A percentile compares a stretch with the other conserved stretches of the same genome.
Evolutionary conservation across 2,329 filamentous ascomycete genomes (phyloP).

Genomic region (Fusarium guadeloupense): DNA sequence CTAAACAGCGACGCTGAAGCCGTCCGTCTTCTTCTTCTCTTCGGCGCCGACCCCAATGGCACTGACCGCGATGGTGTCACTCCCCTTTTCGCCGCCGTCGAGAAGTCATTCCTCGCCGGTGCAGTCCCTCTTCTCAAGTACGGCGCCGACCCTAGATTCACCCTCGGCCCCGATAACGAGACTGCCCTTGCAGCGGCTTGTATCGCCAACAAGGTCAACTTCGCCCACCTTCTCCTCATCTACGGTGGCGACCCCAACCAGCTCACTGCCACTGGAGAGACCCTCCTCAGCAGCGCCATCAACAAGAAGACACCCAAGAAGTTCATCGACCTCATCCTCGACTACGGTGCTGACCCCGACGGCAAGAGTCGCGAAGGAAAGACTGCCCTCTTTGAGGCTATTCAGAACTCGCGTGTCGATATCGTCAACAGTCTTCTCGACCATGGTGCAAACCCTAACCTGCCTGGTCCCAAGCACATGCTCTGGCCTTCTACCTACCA

Average conservation of each 20-base stretch:
- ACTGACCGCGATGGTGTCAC: constrained; percentile 59
- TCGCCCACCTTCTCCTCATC: constrained; percentile 68
- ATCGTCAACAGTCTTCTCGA: constrained; percentile 61
- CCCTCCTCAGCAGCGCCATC: constrained; percentile 68
- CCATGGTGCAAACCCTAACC: constrained; percentile 71
- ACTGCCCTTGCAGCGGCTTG: constrained; percentile 64
- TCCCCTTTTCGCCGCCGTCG: constrained; percentile 61
- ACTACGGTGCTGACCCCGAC: constrained; percentile 68
- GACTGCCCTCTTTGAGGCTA: constrained; percentile 70
- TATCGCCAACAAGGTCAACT: constrained; percentile 61
- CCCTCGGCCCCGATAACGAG: constrained; percentile 60
- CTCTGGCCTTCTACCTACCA: constrained; percentile 72
- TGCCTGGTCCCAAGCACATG: constrained; percentile 74
- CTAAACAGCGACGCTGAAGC: constrained; percentile 61
- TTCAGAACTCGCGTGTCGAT: constrained; percentile 64
- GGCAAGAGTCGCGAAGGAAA: constrained; percentile 68
- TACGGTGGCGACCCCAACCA: constrained; percentile 68
- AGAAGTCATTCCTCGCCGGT: constrained; percentile 63
- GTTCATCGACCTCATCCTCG: constrained; percentile 67
- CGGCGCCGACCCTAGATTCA: constrained; percentile 66
- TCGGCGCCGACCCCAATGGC: constrained; percentile 66
- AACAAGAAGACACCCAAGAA: constrained; percentile 64
- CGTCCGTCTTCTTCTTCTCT: constrained; percentile 64
- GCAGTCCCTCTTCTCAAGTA: constrained; percentile 71
- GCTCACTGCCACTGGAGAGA: constrained; percentile 65